Conservation (phyloP, 2,329 filamentous ascomycete species). For the Mycosphaerelloides madeirae region DNA sequence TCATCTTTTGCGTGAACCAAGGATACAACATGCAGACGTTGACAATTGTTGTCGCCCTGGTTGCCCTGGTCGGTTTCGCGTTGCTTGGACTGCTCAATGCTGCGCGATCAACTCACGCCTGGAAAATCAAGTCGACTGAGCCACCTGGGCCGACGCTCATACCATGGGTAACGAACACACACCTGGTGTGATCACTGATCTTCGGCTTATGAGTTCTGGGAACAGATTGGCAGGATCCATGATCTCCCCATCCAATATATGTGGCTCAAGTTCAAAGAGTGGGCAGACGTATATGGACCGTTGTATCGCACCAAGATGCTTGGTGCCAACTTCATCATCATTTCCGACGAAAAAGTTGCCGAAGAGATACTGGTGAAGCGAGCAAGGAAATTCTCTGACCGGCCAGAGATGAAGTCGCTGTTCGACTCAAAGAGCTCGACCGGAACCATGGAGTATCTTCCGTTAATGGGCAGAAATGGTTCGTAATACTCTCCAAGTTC, state of each 20-base stretch:
- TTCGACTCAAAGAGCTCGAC: constrained; percentile 52
- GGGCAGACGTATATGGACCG: constrained; percentile 33
- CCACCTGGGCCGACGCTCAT: constrained; percentile 39
- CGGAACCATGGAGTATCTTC: constrained; percentile 54
- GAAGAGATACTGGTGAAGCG: constrained; percentile 52
- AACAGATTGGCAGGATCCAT: constrained; percentile 37
- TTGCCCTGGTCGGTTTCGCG: constrained; percentile 37
- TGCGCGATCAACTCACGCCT: constrained; percentile 25
- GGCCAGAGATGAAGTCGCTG: constrained; percentile 47
- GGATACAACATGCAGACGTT: constrained; percentile 37
- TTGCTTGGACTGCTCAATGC: constrained; percentile 32
- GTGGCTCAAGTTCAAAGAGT: constrained; percentile 51
- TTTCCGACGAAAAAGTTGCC: constrained; percentile 50
- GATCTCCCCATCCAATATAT: constrained; percentile 47
- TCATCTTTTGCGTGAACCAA: too few relatives aligned
- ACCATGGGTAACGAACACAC: constrained; percentile 20
- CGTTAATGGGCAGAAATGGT: constrained; percentile 54
- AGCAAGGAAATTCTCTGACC: constrained; percentile 50
- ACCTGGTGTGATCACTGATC: not conserved
- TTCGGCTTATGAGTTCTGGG: not conserved
- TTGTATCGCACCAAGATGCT: constrained; percentile 35
- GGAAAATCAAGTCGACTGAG: constrained; percentile 33
- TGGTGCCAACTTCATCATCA: constrained; percentile 43
- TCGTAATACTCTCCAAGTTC: constrained; percentile 23
- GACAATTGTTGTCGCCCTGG: constrained; percentile 33